phyloP scores from a whole-genome alignment of 2,329 filamentous ascomycete genomes.

The Hymenoscyphus albidus region DNA sequence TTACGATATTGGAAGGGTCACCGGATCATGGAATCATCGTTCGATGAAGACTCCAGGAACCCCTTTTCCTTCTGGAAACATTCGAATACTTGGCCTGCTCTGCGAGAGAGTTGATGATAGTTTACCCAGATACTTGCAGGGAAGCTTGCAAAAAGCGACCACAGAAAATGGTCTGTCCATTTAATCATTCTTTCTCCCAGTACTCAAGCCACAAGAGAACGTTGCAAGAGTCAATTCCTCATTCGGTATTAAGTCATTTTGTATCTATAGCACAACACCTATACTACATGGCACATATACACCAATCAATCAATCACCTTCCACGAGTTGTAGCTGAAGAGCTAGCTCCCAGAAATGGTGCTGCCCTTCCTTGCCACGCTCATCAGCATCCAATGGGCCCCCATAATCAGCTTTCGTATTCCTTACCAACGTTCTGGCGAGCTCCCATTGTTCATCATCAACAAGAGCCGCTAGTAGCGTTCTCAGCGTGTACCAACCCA shows the following conservation, averaged over 20 bases:
- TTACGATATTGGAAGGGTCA: too few species aligned
- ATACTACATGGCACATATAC: background rate
- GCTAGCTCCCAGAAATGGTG: constrained; percentile 33
- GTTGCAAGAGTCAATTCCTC: background rate
- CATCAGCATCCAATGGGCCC: constrained; percentile 20
- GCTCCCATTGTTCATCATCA: constrained; percentile 31
- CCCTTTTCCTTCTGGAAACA: too few species aligned
- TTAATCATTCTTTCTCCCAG: too few species aligned
- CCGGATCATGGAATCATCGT: too few species aligned
- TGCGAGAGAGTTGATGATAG: too few species aligned
- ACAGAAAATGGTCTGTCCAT: too few species aligned
- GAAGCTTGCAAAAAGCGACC: too few species aligned
- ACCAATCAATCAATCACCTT: constrained; percentile 1
- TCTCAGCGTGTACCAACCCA: constrained; percentile 30
- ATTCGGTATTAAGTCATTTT: constrained; percentile 2
- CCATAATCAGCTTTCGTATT: constrained; percentile 29
- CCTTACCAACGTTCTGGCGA: constrained; percentile 32
- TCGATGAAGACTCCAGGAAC: too few species aligned
- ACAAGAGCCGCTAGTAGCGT: constrained; percentile 31
- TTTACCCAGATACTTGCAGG: too few species aligned
- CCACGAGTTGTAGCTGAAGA: constrained; percentile 24
- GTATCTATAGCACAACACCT: background rate
- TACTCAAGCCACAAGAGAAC: background rate
- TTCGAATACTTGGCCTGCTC: too few species aligned
- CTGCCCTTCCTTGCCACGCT: constrained; percentile 27